Percentiles rank a stretch among this genome's conserved stretches.
Conservation (phyloP, 192 early-diverging fungal species). For the Coemansia javaensis region DNA sequence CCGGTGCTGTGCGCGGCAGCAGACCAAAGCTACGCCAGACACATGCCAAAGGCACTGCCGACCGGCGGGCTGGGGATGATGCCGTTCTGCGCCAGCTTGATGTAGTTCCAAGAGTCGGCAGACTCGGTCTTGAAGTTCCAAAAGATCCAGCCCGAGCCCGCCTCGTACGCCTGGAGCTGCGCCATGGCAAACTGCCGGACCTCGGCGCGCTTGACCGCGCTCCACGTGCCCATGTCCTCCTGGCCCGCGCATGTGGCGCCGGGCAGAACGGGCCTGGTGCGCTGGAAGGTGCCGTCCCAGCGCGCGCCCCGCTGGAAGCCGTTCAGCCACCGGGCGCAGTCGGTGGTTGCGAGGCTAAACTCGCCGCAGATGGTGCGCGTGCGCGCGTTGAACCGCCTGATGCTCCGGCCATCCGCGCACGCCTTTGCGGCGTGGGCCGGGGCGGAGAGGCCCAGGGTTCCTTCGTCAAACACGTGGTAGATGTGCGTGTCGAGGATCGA, state of each 20-base stretch:
- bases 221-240: conserved; percentile 37
- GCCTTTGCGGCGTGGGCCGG: conserved; percentile 30
- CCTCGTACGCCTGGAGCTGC: conserved; percentile 63
- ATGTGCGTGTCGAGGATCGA: conserved; percentile 48
- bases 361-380: conserved; percentile 64
- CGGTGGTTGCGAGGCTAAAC: conserved; percentile 66
- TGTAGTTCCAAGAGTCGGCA: conserved; percentile 53
- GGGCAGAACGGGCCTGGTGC: background rate
- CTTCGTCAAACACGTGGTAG: conserved; percentile 48
- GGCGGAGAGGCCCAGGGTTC: conserved; percentile 14
- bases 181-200: conserved; percentile 51
- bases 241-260: conserved; percentile 18
- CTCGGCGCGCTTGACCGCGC: conserved; percentile 42
- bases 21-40: conserved; percentile 14
- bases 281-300: conserved; percentile 60
- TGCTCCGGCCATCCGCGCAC: conserved; percentile 19
- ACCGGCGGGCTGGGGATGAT: conserved; percentile 40
- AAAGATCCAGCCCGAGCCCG: conserved; percentile 53
- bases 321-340: conserved; percentile 68
- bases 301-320: conserved; percentile 57
- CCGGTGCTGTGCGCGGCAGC: no score
- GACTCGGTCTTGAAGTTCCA: conserved; percentile 58
- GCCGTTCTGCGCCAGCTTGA: conserved; percentile 29
- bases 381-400: conserved; percentile 29
- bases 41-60: conserved; percentile 18